These are phyloP conservation scores for Fusarium sp. DNA, from an alignment of 2,329 filamentous ascomycete species.

Conservation along the genomic window DNA sequence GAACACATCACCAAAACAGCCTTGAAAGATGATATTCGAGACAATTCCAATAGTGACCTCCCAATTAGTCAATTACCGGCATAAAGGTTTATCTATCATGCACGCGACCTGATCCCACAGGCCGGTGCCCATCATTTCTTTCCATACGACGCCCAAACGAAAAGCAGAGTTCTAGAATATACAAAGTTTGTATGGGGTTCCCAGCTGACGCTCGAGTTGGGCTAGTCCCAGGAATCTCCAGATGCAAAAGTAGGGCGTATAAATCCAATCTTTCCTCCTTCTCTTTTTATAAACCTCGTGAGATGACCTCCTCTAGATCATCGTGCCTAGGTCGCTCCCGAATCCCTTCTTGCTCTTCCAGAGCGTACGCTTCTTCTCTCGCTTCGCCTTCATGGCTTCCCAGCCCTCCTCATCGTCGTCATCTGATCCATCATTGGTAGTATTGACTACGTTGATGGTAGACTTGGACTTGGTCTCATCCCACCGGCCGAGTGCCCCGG, in stretches of 20 bases:
- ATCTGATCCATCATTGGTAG: constrained; percentile 56
- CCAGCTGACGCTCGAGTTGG: constrained; percentile 33
- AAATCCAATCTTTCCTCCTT: constrained; percentile 45
- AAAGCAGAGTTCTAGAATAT: constrained; percentile 47
- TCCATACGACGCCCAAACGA: constrained; percentile 46
- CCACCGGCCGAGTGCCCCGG: constrained; percentile 48
- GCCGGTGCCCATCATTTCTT: constrained; percentile 42
- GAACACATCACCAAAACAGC: constrained; percentile 9
- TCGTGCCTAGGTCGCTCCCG: constrained; percentile 60
- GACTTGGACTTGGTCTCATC: constrained; percentile 50
- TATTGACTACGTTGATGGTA: constrained; percentile 54
- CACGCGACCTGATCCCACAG: constrained; percentile 42
- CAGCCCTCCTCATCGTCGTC: constrained; percentile 77
- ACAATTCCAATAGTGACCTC: constrained; percentile 29
- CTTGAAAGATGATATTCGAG: constrained; percentile 10
- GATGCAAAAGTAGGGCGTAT: constrained; percentile 44
- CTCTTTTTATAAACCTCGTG: constrained; percentile 37
- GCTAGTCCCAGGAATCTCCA: constrained; percentile 41
- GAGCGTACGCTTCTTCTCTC: constrained; percentile 74
- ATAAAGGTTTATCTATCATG: constrained; percentile 49
- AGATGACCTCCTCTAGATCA: constrained; percentile 53
- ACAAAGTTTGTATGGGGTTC: constrained; percentile 42
- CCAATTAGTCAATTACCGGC: constrained; percentile 49
- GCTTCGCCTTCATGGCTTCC: constrained; percentile 77
- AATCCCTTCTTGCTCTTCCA: constrained; percentile 73